Evolutionary conservation across 805 yeast species (phyloP).

Genomic region (Geotrichum ghanense): DNA sequence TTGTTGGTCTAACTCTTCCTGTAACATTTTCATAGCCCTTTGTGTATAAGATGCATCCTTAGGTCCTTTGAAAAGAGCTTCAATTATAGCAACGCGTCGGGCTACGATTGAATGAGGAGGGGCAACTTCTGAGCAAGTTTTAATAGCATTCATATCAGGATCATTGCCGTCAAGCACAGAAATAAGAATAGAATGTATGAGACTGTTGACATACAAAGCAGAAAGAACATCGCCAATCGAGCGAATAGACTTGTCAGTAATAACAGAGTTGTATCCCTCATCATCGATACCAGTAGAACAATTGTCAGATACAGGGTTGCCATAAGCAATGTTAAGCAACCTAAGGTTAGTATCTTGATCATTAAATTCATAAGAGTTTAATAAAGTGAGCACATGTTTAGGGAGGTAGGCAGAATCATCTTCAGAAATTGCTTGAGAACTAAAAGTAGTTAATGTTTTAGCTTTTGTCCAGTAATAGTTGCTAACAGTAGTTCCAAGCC

Average conservation of each 20-base stretch:
- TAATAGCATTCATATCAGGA: conserved; percentile 9
- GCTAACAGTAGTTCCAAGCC: conserved; percentile 5
- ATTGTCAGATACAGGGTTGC: conserved; percentile 9
- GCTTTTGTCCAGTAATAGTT: conserved; percentile 20
- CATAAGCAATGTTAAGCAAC: conserved; percentile 12
- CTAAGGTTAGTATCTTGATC: conserved; percentile 16
- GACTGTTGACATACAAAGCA: conserved; percentile 19
- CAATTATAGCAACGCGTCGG: conserved; percentile 20
- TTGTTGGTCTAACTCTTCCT: conserved; percentile 11
- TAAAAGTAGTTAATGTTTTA: conserved; percentile 3
- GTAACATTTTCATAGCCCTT: conserved; percentile 15
- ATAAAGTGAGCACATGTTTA: conserved; percentile 9
- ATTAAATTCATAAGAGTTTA: conserved; percentile 16
- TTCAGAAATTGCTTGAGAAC: conserved; percentile 5
- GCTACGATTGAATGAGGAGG: conserved; percentile 20
- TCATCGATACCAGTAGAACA: conserved; percentile 11
- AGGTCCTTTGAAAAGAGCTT: conserved; percentile 19
- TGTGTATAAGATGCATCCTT: conserved; percentile 13
- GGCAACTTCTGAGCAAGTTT: conserved; percentile 16
- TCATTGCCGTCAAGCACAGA: conserved; percentile 5
- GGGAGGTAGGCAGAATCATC: conserved; percentile 9
- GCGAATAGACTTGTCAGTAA: conserved; percentile 15
- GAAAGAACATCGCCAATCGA: conserved; percentile 22
- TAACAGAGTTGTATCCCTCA: conserved; percentile 14
- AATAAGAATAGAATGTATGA: conserved; percentile 16